Percentiles rank a stretch among this genome's conserved stretches.
phyloP scores from a whole-genome alignment of 2,329 filamentous ascomycete species.

The Emmonsiellopsis sp. region DNA sequence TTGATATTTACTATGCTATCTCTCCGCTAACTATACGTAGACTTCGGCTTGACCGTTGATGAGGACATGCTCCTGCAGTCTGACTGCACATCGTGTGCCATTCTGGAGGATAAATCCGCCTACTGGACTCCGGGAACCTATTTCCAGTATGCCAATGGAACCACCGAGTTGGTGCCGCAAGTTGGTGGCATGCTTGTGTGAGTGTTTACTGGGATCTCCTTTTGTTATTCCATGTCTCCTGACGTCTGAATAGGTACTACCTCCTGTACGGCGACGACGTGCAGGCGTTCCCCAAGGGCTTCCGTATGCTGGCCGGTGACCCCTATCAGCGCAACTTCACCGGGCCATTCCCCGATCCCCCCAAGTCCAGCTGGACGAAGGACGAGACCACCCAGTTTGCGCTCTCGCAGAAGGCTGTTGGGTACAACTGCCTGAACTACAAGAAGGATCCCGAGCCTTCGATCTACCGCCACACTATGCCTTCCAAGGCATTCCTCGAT shows the following conservation, averaged over 20 bases:
- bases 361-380: constrained; percentile 60
- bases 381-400: constrained; percentile 59
- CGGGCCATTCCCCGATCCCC: constrained; percentile 55
- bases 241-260: constrained; percentile 58
- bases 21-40: constrained; percentile 33
- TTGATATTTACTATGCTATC: constrained; percentile 6
- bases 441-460: constrained; percentile 54
- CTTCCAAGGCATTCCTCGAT: constrained; percentile 71
- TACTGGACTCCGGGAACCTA: constrained; percentile 79
- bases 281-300: constrained; percentile 63
- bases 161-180: constrained; percentile 60
- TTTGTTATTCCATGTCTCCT: constrained; percentile 2
- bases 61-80: constrained; percentile 50
- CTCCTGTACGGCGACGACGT: constrained; percentile 59
- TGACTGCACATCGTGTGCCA: constrained; percentile 70
- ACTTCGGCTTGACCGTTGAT: constrained; percentile 51
- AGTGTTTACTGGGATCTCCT: constrained; percentile 23
- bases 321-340: constrained; percentile 59
- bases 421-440: constrained; percentile 96
- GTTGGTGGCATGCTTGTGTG: constrained; percentile 78
- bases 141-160: constrained; percentile 61
- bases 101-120: constrained; percentile 72
- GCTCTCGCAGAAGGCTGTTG: constrained; percentile 70
- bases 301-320: constrained; percentile 75
- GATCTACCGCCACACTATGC: constrained; percentile 71